Conservation (phyloP, 208 protist genomes). For the Tritrichomonas musculus region DNA sequence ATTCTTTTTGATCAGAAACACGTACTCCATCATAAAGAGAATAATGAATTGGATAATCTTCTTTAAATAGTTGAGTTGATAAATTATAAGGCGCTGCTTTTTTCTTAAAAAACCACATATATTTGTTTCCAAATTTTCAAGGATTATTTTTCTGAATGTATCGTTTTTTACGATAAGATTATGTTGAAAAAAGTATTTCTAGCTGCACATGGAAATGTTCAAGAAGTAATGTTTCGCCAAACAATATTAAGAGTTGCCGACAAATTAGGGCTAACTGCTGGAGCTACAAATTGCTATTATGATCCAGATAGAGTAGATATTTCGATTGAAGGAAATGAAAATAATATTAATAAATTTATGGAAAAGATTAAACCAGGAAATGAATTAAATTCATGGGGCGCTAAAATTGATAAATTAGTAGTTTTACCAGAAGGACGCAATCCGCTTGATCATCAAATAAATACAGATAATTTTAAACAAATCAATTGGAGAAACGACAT, state of each 20-base stretch:
- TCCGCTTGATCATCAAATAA: too few relatives aligned
- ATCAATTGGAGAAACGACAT: too few relatives aligned
- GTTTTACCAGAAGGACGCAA: too few relatives aligned
- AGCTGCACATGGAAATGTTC: background rate
- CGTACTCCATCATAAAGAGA: background rate
- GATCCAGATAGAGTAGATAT: background rate
- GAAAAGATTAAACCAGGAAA: background rate
- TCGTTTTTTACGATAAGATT: too few relatives aligned
- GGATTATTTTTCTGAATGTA: too few relatives aligned
- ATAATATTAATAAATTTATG: background rate
- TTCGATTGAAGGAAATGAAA: background rate
- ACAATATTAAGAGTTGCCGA: background rate
- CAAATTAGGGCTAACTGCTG: background rate
- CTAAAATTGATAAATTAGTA: background rate
- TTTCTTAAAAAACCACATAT: constrained; percentile 33
- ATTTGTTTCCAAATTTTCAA: too few relatives aligned
- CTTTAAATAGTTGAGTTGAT: background rate
- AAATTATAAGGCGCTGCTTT: background rate
- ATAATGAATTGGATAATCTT: background rate
- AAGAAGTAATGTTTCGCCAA: constrained; percentile 15
- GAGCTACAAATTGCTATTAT: background rate
- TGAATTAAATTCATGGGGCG: background rate
- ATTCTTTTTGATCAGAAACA: background rate
- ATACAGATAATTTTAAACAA: too few relatives aligned
- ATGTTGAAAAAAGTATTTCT: too few relatives aligned